Conservation (phyloP, 2,329 filamentous ascomycete species). For the Cordyceps tenuipes region DNA sequence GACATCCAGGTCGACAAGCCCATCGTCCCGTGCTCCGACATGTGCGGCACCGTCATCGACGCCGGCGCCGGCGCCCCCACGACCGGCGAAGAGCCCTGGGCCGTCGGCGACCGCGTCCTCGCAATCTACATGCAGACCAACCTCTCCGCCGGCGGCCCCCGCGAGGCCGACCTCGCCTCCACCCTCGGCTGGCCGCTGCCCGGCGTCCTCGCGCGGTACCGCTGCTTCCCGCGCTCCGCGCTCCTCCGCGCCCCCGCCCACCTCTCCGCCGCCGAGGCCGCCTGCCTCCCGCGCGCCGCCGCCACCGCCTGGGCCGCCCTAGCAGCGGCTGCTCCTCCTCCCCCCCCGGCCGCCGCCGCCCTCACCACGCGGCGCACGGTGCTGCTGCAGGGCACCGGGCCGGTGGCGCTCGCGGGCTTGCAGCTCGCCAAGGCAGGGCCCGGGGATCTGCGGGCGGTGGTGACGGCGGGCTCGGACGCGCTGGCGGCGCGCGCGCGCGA, state of each 20-base stretch:
- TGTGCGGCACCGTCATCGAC: constrained; percentile 54
- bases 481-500: constrained; percentile 39
- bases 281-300: constrained; percentile 51
- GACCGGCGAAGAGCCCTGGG: constrained; percentile 28
- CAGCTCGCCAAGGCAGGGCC: constrained; percentile 47
- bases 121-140: constrained; percentile 54
- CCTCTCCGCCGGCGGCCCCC: constrained; percentile 51
- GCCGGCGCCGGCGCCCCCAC: constrained; percentile 19
- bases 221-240: constrained; percentile 48
- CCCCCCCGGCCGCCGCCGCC: too few species aligned
- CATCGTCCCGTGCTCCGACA: constrained; percentile 61
- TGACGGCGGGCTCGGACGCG: constrained; percentile 46
- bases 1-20: constrained; percentile 25
- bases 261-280: constrained; percentile 50
- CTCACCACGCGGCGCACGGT: too few species aligned
- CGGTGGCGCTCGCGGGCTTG: constrained; percentile 42
- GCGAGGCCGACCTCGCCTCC: constrained; percentile 42
- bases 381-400: constrained; percentile 47
- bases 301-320: constrained; percentile 60
- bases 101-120: constrained; percentile 56
- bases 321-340: too few species aligned
- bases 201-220: constrained; percentile 51
- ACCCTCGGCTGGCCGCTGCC: constrained; percentile 53
- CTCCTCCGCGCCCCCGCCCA: constrained; percentile 50
- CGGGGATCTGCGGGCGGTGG: constrained; percentile 41